These are phyloP conservation scores for Vararia minispora DNA, from an alignment of 768 basidiomycete genomes.

Conservation along the genomic window DNA sequence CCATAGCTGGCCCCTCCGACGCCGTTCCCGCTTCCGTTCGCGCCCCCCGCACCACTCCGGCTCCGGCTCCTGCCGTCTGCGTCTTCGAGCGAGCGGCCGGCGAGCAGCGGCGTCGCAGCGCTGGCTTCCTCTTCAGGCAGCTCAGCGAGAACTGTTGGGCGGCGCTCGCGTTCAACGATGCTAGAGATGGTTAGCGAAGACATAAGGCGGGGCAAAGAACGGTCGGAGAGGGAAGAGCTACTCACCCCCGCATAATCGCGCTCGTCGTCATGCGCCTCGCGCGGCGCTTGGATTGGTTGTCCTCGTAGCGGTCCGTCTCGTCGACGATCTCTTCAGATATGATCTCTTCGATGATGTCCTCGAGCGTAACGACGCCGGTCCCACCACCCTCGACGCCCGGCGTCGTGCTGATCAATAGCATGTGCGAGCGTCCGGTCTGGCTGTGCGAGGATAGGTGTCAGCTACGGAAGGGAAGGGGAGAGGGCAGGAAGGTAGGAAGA, in stretches of 20 bases:
- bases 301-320: slow-evolving; percentile 85
- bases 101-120: too few species aligned
- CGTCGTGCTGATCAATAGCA: slow-evolving; percentile 73
- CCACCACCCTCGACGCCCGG: slow-evolving; percentile 80
- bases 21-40: too few species aligned
- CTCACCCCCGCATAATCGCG: slow-evolving; percentile 69
- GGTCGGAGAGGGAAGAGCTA: slow-evolving; percentile 5
- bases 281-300: slow-evolving; percentile 69
- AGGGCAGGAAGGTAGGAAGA: neutral
- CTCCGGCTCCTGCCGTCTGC: too few species aligned
- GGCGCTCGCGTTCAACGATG: slow-evolving; percentile 43
- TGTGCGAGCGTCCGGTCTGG: slow-evolving; percentile 91
- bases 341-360: slow-evolving; percentile 90
- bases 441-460: slow-evolving; percentile 23
- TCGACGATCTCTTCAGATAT: slow-evolving; percentile 94
- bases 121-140: too few species aligned
- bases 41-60: too few species aligned
- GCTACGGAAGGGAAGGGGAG: neutral
- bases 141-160: too few species aligned
- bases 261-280: slow-evolving; percentile 66
- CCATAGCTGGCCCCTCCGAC: too few species aligned
- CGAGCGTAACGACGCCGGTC: slow-evolving; percentile 84
- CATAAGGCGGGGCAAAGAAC: neutral
- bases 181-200: slow-evolving; percentile 19
- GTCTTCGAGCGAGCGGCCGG: too few species aligned